These are phyloP conservation scores for Beauveria bassiana DNA, from an alignment of 2,329 filamentous ascomycete genomes.

Conservation along the genomic window DNA sequence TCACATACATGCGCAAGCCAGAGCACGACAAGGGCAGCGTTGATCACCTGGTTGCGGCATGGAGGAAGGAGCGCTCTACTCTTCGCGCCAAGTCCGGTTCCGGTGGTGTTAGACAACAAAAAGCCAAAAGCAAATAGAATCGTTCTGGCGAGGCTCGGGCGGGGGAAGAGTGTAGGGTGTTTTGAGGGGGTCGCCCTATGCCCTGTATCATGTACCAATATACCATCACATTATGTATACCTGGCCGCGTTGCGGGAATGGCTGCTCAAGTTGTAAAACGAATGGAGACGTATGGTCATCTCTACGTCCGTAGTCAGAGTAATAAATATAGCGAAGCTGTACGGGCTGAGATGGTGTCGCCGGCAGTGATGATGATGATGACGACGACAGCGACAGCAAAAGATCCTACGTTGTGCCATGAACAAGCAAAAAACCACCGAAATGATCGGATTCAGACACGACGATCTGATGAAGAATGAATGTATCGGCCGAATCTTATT, in stretches of 20 bases:
- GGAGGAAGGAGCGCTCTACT: slow-evolving; percentile 38
- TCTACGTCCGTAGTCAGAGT: background rate
- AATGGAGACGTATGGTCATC: background rate
- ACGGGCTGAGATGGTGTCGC: background rate
- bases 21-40: slow-evolving; percentile 84
- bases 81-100: slow-evolving; percentile 28
- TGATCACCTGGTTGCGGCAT: slow-evolving; percentile 61
- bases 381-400: background rate
- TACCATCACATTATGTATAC: slow-evolving; percentile 8
- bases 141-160: background rate
- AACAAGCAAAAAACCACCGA: too few relatives aligned
- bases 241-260: background rate
- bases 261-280: background rate
- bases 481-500: too few relatives aligned
- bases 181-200: background rate
- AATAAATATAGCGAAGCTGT: background rate
- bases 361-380: background rate
- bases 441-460: too few relatives aligned
- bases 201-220: slow-evolving; percentile 13
- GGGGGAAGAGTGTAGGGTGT: slow-evolving; percentile 22
- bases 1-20: slow-evolving; percentile 86
- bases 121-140: slow-evolving; percentile 17
- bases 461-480: too few relatives aligned
- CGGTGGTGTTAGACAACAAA: slow-evolving; percentile 15
- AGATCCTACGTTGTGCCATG: background rate